phyloP scores from a whole-genome alignment of 2,329 filamentous ascomycete species.

The Zymoseptoria ardabiliae region DNA sequence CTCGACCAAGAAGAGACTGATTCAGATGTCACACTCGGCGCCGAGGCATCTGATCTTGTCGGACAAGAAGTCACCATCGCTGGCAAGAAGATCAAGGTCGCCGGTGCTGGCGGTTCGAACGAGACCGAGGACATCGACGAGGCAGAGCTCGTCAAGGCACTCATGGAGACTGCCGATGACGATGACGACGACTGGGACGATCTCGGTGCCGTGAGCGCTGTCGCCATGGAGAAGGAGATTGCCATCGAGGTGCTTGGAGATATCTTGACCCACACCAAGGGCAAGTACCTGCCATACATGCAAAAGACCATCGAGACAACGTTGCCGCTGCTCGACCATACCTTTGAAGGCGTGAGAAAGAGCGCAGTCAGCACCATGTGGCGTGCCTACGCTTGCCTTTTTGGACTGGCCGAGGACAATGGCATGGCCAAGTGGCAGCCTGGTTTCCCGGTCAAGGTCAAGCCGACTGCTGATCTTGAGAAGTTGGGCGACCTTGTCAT shows the following conservation, averaged over 20 bases:
- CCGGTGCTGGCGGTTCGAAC: conserved; percentile 43
- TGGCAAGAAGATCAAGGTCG: conserved; percentile 80
- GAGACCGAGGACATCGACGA: conserved; percentile 53
- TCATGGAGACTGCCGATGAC: conserved; percentile 46
- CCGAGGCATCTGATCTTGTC: conserved; percentile 65
- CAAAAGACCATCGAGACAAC: conserved; percentile 80
- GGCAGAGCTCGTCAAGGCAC: conserved; percentile 43
- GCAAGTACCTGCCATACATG: conserved; percentile 73
- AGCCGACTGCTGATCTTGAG: conserved; percentile 70
- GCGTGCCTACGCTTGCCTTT: conserved; percentile 87
- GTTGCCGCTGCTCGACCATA: conserved; percentile 74
- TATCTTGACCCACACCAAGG: conserved; percentile 78
- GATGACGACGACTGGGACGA: conserved; percentile 78
- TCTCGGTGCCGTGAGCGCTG: conserved; percentile 73
- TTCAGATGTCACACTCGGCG: conserved; percentile 66
- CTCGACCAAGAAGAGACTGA: conserved; percentile 85
- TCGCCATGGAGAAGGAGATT: conserved; percentile 95
- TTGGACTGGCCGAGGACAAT: conserved; percentile 75
- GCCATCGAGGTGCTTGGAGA: conserved; percentile 92
- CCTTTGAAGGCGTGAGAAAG: conserved; percentile 89
- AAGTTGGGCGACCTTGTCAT: conserved; percentile 82
- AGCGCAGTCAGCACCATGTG: conserved; percentile 85
- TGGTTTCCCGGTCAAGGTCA: conserved; percentile 73
- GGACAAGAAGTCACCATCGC: conserved; percentile 69
- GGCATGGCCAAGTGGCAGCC: conserved; percentile 77